Evolutionary conservation across 2,329 filamentous ascomycete genomes (phyloP), one percentile per base, ranked within the genome.

Genomic region (Beauveria brongniartii): DNA sequence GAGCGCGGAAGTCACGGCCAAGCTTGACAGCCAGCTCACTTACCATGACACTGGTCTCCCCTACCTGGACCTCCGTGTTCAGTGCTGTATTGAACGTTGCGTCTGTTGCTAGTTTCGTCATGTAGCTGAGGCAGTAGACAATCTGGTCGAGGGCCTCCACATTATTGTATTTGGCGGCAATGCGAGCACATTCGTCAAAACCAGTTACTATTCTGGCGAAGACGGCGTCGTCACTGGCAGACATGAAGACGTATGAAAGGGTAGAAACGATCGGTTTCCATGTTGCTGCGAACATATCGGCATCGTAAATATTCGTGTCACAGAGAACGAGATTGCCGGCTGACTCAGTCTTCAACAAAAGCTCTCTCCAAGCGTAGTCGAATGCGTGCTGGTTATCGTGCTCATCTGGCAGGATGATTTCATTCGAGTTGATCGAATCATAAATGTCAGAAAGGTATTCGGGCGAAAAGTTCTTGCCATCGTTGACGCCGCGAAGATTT

Each of bases 211-310:
- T 90, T 63, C 94, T 86, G 41, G 91, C 91, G 71, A 96, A 99
- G 3, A 99, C 94, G 0, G 93, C 82, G 72, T 99, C 94, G 69
- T 99, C 95, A 0, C 92, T 96, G 18, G 95, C 95, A 41, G 93
- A 97, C 88, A 97, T 96, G 77, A 99, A 99, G 3, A 99, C 94
- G 70, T 97, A 99, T 14, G 94, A 95, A 59, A 99, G 78, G 0
- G 95, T 97, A 3, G 94, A 92, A 43, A 99, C 83, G 55, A 99
- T 92, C 0, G 95, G 93, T 71, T 86, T 92, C 94, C 95, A 99
- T 0, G 92, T 97, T 24, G 92, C 89, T 61, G 89, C 87, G 72
- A 99, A 99, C 91, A 99, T 97, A 71, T 99, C 92, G 4, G 92
- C 91, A 73, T 99, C 95, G 73, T 91, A 99, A 44, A 96, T 86